Evolutionary conservation across 306 rosid species (phyloP), one percentile per base, ranked within the genome.

Genomic region (Vigna angularis): DNA sequence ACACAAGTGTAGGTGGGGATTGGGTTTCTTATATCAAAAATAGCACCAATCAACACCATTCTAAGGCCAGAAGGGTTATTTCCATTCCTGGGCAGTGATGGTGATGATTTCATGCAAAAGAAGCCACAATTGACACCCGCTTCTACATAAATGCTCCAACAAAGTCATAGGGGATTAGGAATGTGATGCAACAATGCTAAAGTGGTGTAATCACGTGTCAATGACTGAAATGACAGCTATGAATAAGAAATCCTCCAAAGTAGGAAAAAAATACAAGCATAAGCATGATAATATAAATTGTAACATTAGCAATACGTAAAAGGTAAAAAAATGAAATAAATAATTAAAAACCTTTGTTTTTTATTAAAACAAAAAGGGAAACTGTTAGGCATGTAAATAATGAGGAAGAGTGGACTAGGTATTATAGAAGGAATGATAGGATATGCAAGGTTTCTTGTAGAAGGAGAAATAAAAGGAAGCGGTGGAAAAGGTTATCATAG

Each of bases 211-310:
- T 52, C 47, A 42, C 47, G 2, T 9, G 13, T 42, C 5, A 53
- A 8, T 53, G 59, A 53, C 34, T 56, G 28, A 26, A 2, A 26
- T 26, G 3, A 26, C 28, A 26, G 32, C 34, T 56, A 56, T 56
- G 3, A 26, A 22, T 56, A 56, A 56, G 63, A 56, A 56, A 61
- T 20, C n/a, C 59, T 55, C 56, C 53, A 15, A 32, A 22, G 77
- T 49, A 22, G 16, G 16, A 28, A 38, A 30, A 36, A 18, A 42
- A 50, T 38, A 56, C 51, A 70, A 50, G 64, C 34, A 59, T 59
- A 59, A 59, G 42, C 72, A 58, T 57, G 44, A 34, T 57, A 69
- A 57, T 56, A 68, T 57, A 38, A 70, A 49, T 36, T 11, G 22
- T 56, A 52, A 36, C 47, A 47, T 30, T 32, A 14, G 69, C 70